These are phyloP conservation scores for Stentor coeruleus DNA, from an alignment of 73 alveolate genomes.

Conservation along the genomic window DNA sequence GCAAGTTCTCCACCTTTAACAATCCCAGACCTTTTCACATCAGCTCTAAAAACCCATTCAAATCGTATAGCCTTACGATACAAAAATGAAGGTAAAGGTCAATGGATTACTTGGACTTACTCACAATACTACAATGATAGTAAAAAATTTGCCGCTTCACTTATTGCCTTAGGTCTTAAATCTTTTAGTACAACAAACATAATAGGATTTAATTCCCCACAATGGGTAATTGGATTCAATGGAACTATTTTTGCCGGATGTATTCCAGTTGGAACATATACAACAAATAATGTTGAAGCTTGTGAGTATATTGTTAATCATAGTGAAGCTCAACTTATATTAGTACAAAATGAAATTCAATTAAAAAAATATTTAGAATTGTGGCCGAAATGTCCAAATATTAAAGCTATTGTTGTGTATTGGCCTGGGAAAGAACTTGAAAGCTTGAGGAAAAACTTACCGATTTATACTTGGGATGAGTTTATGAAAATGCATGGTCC, in stretches of 20 bases:
- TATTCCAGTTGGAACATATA: slow-evolving; percentile 73
- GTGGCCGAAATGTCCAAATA: slow-evolving; percentile 38
- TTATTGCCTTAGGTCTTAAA: slow-evolving; percentile 58
- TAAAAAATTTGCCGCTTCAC: slow-evolving; percentile 62
- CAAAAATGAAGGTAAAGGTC: slow-evolving; percentile 45
- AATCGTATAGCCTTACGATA: slow-evolving; percentile 50
- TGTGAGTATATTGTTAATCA: slow-evolving; percentile 70
- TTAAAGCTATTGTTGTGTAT: slow-evolving; percentile 55
- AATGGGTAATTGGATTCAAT: slow-evolving; percentile 70
- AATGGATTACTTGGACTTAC: slow-evolving; percentile 53
- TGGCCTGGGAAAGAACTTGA: slow-evolving; percentile 25
- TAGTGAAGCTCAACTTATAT: slow-evolving; percentile 61
- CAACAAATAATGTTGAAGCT: slow-evolving; percentile 81
- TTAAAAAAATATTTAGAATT: slow-evolving; percentile 48
- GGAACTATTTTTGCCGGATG: slow-evolving; percentile 72
- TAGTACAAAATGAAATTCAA: slow-evolving; percentile 60
- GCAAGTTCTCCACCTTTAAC: slow-evolving; percentile 42
- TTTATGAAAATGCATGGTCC: slow-evolving; percentile 32
- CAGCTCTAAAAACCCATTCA: not conserved
- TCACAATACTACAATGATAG: slow-evolving; percentile 46
- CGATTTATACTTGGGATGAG: slow-evolving; percentile 55
- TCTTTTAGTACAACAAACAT: slow-evolving; percentile 59
- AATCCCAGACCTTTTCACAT: slow-evolving; percentile 22
- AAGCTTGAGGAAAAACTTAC: not conserved
- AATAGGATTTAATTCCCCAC: slow-evolving; percentile 80